Conservation (phyloP, 192 early-diverging fungal species). For the Backusella circina region DNA sequence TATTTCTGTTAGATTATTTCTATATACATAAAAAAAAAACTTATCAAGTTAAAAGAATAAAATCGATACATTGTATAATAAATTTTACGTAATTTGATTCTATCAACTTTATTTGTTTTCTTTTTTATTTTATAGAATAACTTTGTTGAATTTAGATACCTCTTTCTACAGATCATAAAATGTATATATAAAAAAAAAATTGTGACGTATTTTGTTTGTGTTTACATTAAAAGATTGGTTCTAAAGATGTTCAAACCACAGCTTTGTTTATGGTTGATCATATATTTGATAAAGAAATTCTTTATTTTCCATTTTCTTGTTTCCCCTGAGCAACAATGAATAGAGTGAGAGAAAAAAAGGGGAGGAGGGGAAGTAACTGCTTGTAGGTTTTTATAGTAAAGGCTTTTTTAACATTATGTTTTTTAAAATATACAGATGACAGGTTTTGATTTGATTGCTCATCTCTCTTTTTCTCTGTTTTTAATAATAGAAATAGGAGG, state of each 20-base stretch:
- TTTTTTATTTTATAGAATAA: not conserved
- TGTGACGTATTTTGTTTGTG: not conserved
- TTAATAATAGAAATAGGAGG: conserved; percentile 1
- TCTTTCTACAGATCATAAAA: not conserved
- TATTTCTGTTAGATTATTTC: not conserved
- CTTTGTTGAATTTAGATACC: not conserved
- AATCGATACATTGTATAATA: not conserved
- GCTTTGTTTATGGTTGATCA: not conserved
- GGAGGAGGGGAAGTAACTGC: not conserved
- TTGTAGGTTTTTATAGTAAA: not conserved
- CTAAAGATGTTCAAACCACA: not conserved
- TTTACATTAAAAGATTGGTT: not conserved
- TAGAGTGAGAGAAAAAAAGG: not conserved
- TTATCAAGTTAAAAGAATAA: not conserved
- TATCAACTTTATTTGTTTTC: not conserved
- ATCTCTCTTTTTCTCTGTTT: not conserved
- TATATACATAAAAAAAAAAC: not conserved
- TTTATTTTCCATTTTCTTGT: not conserved
- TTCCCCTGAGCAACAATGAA: not conserved
- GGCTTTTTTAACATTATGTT: not conserved
- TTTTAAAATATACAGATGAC: not conserved
- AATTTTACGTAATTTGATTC: not conserved
- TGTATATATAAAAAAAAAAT: not conserved
- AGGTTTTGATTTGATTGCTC: not conserved
- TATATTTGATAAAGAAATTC: not conserved